Base-by-base conservation (phyloP, 148 eudicot species). In the Chenopodium quinoa region DNA sequence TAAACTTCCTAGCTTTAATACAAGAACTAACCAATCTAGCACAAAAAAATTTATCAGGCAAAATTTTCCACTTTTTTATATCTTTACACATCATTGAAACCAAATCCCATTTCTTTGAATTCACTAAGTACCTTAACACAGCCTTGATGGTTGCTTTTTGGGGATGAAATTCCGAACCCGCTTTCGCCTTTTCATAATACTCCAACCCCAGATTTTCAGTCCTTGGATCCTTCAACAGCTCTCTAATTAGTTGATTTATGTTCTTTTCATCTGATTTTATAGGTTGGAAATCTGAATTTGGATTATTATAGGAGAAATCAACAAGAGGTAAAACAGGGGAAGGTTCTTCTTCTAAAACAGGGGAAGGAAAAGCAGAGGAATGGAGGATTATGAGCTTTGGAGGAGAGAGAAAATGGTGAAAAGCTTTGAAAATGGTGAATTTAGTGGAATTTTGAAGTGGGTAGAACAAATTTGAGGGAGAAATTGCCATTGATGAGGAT, bases 1-100 rank as follows among this genome's bases (percentile, higher is more conserved):
- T 90, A 75, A 91, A 89, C 79, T 90, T 92, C 83, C 93, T 90
- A 72, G 88, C 92, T 83, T 84, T 84, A 79, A 91, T 82, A 54
- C 97, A 92, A 75, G 82, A 46, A 75, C 85, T 83, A 8, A 96
- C 85, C 78, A 91, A 78, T 80, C 88, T 87, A 83, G 84, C 87
- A 81, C 95, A 91, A 20, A 89, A 83, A 2, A 77, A 63, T 31
- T 73, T 66, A 79, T 89, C 92, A 23, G 95, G 98, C 31, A 88
- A 85, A 14, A 89, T 85, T 12, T 75, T 3, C 19, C 84, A 88
- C 25, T 44, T 29, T 48, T 71, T 73, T 47, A 93, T 81, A 89
- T 94, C 98, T 11, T 86, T 76, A 77, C 58, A 85, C 2, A 92
- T 16, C 13, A 86, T 72, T 73, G 52, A 20, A 67, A 93, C 46